A percentile compares a stretch with the other conserved stretches of the same genome.
Conservation (phyloP, 1,284 basidiomycete species). For the Puccinia hordei region DNA sequence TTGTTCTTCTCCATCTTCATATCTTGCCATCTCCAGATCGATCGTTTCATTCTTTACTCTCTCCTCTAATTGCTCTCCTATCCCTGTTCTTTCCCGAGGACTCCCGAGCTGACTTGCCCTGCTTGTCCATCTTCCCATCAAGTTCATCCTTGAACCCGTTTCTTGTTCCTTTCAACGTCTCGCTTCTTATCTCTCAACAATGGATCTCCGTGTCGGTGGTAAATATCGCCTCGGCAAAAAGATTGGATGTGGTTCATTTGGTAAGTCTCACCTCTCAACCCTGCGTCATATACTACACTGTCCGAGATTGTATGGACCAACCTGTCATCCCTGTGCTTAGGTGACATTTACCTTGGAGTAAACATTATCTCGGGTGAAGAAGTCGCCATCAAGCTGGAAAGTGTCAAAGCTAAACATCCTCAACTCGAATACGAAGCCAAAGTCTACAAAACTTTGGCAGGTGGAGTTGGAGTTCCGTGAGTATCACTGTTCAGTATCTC, state of each 20-base stretch:
- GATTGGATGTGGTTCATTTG: conserved; percentile 28
- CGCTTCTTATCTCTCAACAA: not conserved
- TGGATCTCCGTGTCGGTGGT: conserved; percentile 12
- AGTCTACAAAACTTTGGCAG: conserved; percentile 80
- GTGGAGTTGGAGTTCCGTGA: conserved; percentile 96
- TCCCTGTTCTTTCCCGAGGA: not conserved
- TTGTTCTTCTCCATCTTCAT: not conserved
- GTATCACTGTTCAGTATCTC: conserved; percentile 57
- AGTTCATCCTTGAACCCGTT: no score
- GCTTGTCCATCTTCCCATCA: not conserved
- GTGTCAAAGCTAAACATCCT: conserved; percentile 60
- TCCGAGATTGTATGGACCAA: not conserved
- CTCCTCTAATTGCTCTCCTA: not conserved
- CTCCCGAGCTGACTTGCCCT: not conserved
- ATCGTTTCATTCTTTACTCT: conserved; percentile 2
- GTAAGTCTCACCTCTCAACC: not conserved
- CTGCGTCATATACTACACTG: no score
- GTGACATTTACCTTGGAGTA: conserved; percentile 22
- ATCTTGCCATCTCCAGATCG: not conserved
- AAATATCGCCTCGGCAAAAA: conserved; percentile 24
- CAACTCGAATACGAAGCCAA: conserved; percentile 60
- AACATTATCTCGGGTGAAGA: conserved; percentile 78
- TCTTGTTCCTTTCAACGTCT: not conserved
- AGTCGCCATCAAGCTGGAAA: conserved; percentile 99
- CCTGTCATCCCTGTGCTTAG: not conserved